Evolutionary conservation across 768 basidiomycete species (phyloP), one percentile per base, ranked within the genome.

Genomic region (Auricularia sp.): DNA sequence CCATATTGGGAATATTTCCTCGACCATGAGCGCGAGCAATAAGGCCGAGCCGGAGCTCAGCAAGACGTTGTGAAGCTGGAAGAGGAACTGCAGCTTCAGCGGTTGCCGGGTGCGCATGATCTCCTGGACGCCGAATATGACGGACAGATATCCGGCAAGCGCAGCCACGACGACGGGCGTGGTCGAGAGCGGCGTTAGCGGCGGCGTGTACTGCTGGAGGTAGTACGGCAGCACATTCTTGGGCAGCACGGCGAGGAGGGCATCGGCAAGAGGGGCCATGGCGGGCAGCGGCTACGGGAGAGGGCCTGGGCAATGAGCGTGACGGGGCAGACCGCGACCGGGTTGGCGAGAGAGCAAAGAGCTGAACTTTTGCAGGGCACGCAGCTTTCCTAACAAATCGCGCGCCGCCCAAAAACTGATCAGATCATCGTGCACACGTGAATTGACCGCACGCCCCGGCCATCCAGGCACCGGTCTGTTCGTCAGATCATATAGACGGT

Each of bases 1-100:
- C 71, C 84, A 77, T 69, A 91, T 84, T 23, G 94, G 96, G 8
- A 88, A 62, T 59, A 97, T 88, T 77, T 98, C 95, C 75, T 98
- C 95, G 36, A 91, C 74, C 84, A 97, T 95, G 36, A 97, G 80
- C n/a, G 79, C 79, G 47, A 99, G 84, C 35, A 99, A 80, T 51
- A 98, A 75, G n/a, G 82, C 79, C 66, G 92, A 95, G 39, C 94
- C 95, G 59, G 80, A 72, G 67, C 91, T 91, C 67, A 99, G 83
- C 74, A 97, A 77, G 66, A 93, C 78, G 75, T 99, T 99, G 79
- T 99, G 97, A 47, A 83, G 72, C 77, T 93, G 91, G 79, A 98
- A 98, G 64, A 93, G 81, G 65, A 81, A 75, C 66, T 87, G 91
- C 71, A 97, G 86, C 77, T 86, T 88, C 70, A 82, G 80, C 8